Conservation (phyloP, 495 filamentous ascomycete species). For the Eremomyces bilateralis region DNA sequence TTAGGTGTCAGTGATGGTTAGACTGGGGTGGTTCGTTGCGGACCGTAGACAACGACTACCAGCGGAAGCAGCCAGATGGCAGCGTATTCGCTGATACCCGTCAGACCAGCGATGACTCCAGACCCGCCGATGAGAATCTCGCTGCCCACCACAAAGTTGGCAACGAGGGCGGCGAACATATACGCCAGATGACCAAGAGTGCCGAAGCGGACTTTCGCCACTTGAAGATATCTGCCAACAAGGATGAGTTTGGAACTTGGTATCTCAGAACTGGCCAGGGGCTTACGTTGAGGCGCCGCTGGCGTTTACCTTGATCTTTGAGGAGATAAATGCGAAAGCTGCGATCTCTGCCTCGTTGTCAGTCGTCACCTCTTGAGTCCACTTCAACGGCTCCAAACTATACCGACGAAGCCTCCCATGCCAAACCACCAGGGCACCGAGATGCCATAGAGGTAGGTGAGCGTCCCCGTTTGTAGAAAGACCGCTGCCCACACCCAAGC, state of each 20-base stretch:
- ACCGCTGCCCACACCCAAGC: constrained; percentile 15
- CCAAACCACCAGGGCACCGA: constrained; percentile 1
- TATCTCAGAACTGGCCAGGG: background rate
- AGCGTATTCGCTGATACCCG: constrained; percentile 15
- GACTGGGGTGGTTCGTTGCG: too few relatives aligned
- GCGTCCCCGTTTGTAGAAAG: constrained; percentile 11
- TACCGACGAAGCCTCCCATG: too few relatives aligned
- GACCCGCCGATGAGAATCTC: constrained; percentile 14
- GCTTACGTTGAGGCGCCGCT: background rate
- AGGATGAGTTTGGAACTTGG: constrained; percentile 7
- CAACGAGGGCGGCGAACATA: constrained; percentile 13
- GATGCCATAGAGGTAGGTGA: constrained; percentile 8
- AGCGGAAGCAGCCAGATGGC: constrained; percentile 14
- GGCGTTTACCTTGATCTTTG: constrained; percentile 10
- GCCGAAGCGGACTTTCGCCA: constrained; percentile 13
- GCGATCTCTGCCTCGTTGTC: constrained; percentile 17
- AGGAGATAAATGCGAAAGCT: constrained; percentile 14
- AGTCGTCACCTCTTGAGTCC: constrained; percentile 2
- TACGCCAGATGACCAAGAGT: constrained; percentile 10
- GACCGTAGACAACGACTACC: too few relatives aligned
- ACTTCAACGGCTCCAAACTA: background rate
- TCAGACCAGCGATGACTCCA: constrained; percentile 13
- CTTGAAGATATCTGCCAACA: constrained; percentile 15
- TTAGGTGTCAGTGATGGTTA: too few relatives aligned
- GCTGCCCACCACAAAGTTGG: constrained; percentile 13